These are phyloP conservation scores for Globisporangium barbulae DNA, from an alignment of 352 stramenopile genomes.

Conservation along the genomic window DNA sequence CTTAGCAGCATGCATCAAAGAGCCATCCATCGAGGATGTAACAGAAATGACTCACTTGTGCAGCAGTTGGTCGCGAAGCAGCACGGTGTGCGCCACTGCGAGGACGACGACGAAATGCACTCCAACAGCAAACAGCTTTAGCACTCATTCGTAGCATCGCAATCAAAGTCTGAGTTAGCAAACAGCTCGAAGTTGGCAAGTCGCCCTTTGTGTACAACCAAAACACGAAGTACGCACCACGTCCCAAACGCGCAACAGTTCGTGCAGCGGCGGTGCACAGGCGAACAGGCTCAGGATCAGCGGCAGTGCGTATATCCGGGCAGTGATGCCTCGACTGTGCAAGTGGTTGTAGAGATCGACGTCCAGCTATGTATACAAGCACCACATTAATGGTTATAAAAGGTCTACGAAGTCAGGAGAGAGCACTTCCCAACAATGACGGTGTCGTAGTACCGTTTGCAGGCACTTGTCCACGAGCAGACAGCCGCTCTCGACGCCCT, in stretches of 20 bases:
- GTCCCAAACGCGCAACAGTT: constrained; percentile 90
- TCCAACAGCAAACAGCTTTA: constrained; percentile 85
- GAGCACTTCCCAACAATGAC: not conserved
- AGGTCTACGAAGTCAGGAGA: too few species aligned
- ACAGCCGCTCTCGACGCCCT: constrained; percentile 79
- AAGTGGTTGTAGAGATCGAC: constrained; percentile 82
- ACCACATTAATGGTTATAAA: not conserved
- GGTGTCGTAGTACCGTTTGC: constrained; percentile 38
- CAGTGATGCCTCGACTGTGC: constrained; percentile 65
- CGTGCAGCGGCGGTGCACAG: constrained; percentile 84
- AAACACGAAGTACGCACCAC: constrained; percentile 46
- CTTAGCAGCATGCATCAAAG: not conserved
- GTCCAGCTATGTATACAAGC: constrained; percentile 37
- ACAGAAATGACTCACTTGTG: constrained; percentile 41
- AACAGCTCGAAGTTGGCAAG: not conserved
- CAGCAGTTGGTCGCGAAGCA: constrained; percentile 84
- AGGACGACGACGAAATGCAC: constrained; percentile 91
- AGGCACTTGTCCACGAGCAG: constrained; percentile 81
- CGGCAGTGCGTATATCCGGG: constrained; percentile 84
- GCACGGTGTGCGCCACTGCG: constrained; percentile 84
- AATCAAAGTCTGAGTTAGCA: not conserved
- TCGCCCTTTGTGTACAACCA: too few species aligned
- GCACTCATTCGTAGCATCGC: not conserved
- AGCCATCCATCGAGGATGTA: too few species aligned
- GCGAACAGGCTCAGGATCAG: constrained; percentile 90